phyloP scores from a whole-genome alignment of 176 grass and related monocot species.

The Cenchrus americanus region DNA sequence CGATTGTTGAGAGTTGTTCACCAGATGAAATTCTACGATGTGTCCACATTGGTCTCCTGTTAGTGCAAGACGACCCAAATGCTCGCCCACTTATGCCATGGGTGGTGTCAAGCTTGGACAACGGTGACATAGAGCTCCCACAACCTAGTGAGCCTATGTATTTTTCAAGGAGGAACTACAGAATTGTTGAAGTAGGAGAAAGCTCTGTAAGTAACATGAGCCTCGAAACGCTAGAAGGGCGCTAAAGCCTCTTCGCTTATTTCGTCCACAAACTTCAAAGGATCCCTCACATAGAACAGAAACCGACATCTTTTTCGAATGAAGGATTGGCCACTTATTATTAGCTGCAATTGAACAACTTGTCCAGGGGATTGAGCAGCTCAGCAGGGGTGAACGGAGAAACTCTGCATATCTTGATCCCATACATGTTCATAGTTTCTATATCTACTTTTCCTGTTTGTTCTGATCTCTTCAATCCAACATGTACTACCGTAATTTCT shows the following conservation, averaged over 20 bases:
- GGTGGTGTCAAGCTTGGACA: constrained; percentile 45
- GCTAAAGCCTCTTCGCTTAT: constrained; percentile 15
- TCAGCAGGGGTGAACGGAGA: neutral
- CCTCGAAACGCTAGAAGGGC: constrained; percentile 19
- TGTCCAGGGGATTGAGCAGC: neutral
- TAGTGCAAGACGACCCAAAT: constrained; percentile 46
- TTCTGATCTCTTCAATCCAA: neutral
- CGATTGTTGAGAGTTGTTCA: constrained; percentile 12
- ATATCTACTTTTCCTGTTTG: neutral
- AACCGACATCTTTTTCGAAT: neutral
- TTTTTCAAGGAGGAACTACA: neutral
- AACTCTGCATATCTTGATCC: neutral
- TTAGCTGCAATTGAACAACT: neutral
- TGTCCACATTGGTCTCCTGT: constrained; percentile 39
- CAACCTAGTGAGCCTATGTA: constrained; percentile 28
- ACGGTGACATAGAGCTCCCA: constrained; percentile 24
- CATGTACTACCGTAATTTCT: neutral
- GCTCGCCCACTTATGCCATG: constrained; percentile 44
- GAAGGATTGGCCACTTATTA: neutral
- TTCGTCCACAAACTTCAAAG: neutral
- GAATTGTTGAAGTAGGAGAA: neutral
- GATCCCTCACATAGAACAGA: neutral
- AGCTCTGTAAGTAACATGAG: neutral
- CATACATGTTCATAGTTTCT: neutral
- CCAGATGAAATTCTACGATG: constrained; percentile 33